A percentile compares a stretch with the other conserved stretches of the same genome.
Conservation (phyloP, 2,329 filamentous ascomycete species). For the Cordyceps farinosa region DNA sequence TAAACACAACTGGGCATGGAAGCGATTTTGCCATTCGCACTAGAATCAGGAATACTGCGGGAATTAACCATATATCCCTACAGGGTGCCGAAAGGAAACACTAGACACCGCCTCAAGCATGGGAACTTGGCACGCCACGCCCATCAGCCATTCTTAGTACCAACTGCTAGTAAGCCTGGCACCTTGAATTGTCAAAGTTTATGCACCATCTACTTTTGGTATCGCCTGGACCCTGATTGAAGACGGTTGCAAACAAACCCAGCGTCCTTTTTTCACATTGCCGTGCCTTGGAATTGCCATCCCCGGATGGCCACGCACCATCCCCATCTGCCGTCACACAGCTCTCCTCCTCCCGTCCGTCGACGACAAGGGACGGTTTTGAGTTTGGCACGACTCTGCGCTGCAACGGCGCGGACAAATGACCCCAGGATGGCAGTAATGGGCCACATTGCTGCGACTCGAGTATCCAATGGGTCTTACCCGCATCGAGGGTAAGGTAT, state of each 20-base stretch:
- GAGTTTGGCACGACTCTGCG: background rate
- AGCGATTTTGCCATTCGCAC: no score
- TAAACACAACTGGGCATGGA: background rate
- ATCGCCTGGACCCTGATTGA: slow-evolving; percentile 2
- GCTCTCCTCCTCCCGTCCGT: background rate
- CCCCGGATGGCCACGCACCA: background rate
- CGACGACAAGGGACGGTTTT: slow-evolving; percentile 1
- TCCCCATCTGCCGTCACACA: background rate
- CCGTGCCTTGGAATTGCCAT: background rate
- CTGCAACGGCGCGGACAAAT: background rate
- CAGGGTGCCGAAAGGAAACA: background rate
- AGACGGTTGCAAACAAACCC: background rate
- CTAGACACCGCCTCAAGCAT: background rate
- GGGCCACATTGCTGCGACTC: background rate
- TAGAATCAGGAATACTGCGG: background rate
- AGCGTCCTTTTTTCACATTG: background rate
- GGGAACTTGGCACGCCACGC: background rate
- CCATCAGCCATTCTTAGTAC: background rate
- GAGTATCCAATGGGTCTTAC: background rate
- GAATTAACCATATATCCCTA: background rate
- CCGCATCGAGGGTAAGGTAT: slow-evolving; percentile 9
- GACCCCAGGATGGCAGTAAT: background rate
- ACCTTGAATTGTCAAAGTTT: background rate
- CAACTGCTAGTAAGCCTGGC: background rate
- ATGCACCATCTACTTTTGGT: background rate